Base-by-base conservation (phyloP, 2,329 filamentous ascomycete genomes). In the Curvularia sp. region DNA sequence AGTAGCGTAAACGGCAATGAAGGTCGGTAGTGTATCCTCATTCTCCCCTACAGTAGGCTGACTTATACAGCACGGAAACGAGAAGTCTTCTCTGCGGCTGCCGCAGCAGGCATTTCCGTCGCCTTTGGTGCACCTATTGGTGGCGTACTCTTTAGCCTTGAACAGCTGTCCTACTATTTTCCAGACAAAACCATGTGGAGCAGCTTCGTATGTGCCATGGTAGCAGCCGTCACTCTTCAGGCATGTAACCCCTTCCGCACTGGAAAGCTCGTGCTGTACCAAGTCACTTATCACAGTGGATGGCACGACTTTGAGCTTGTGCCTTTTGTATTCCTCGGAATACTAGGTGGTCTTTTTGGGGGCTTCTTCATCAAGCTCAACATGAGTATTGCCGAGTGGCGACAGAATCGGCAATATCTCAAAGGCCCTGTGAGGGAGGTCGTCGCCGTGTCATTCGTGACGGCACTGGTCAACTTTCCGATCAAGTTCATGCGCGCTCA, bases 181-280 rank as follows among this genome's bases (percentile, higher is more conserved):
- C 94, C 95, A 0, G 94, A 98, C 79, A 98, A 98, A 78, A 98
- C 95, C 9, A 98, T 99, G 95, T 99, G 95, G 95, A 95, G 97
- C 76, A 97, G 93, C 71, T 99, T 99, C 73, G 95, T 99, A 41
- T 98, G 95, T 71, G 95, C 95, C 74, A 98, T 98, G 93, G 92
- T 96, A n/a, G 95, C 93, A 15, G 94, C 95, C 18, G 92, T 98
- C 38, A 92, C 93, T 13, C 83, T 99, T 4, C 94, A 98, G 77
- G 92, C 92, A 5, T 86, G 97, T 61, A 95, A 99, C 74, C 95
- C 95, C 4, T 97, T 98, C 75, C 87, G 95, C 53, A 96, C 93
- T 1, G 95, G 94, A 53, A 96, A 99, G 77, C 89, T 98, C 53
- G 95, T 98, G 46, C 82, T 98, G 54, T 99, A 97, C 75, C 93